These are phyloP conservation scores for Pisolithus albus DNA, from an alignment of 768 basidiomycete species.

Conservation along the genomic window DNA sequence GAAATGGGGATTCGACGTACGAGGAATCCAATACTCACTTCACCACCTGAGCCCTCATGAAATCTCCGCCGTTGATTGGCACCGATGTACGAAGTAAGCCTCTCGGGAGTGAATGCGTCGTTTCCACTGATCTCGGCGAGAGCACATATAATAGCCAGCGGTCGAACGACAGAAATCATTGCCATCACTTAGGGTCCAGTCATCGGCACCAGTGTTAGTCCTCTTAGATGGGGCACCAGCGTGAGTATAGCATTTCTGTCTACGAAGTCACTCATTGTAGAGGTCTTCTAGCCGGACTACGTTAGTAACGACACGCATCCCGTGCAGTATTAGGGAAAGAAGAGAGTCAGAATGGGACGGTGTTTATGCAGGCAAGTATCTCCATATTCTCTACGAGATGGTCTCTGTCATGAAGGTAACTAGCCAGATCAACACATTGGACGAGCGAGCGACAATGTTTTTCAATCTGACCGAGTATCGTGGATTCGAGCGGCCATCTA, in stretches of 20 bases:
- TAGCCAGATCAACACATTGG: slow-evolving; percentile 50
- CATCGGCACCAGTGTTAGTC: slow-evolving; percentile 52
- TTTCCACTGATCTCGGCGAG: not conserved
- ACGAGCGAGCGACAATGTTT: slow-evolving; percentile 48
- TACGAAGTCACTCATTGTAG: not conserved
- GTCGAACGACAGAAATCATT: slow-evolving; percentile 50
- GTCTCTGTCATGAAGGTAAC: not conserved
- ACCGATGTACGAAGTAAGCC: slow-evolving; percentile 40
- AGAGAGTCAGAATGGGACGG: slow-evolving; percentile 53
- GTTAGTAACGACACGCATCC: slow-evolving; percentile 42
- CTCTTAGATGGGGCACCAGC: slow-evolving; percentile 64
- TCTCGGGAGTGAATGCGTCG: slow-evolving; percentile 5
- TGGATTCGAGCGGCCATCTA: slow-evolving; percentile 59
- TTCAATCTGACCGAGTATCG: slow-evolving; percentile 65
- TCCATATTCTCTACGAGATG: not conserved
- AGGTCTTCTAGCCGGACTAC: slow-evolving; percentile 27
- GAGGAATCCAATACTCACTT: slow-evolving; percentile 64
- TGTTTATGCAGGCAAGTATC: slow-evolving; percentile 55
- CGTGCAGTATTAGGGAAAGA: slow-evolving; percentile 64
- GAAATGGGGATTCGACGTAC: slow-evolving; percentile 53
- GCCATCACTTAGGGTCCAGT: slow-evolving; percentile 65
- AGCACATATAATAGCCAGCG: slow-evolving; percentile 46
- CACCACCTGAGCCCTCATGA: slow-evolving; percentile 68
- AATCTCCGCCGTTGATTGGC: slow-evolving; percentile 54
- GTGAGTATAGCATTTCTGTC: slow-evolving; percentile 29